Base-by-base conservation (phyloP, 495 filamentous ascomycete species). In the Daldinia vernicosa region DNA sequence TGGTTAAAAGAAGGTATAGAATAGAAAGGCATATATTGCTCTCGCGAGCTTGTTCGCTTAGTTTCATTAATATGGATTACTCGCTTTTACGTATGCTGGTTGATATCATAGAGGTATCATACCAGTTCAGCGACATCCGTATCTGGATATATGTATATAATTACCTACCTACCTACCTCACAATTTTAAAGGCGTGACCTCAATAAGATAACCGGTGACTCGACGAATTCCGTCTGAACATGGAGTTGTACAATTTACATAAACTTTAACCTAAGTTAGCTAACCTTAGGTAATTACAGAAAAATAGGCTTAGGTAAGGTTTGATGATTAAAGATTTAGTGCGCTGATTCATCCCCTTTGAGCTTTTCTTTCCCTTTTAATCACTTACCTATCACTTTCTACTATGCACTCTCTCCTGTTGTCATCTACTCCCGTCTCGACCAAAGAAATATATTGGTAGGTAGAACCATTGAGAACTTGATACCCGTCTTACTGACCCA, bases 21-120 rank as follows among this genome's bases (percentile, higher is more conserved):
- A 65, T 71, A 75, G 71, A 77, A 51, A 68, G 70, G 71, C 61
- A 57, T 69, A 51, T 28, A 45, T 15, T 53, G 70, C 70, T 73
- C 70, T 55, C 70, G 54, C 70, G 70, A 66, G 70, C 70, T 66
- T 69, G 45, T 50, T 40, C 39, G 51, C 56, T 27, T 66, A 32
- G 62, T 57, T 69, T 73, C 39, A 61, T 63, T 54, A 69, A 75
- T 52, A 64, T 60, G 64, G 27, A 50, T 40, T 66, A 19, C 26
- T 66, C 35, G 15, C 11, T 60, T 60, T 27, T 55, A 50, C 19
- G 51, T 55, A 58, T 39, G 58, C 37, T 37, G 17, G 17, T 58
- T 45, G 8, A 30, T 67, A 17, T 56, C 32, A 32, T 61, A 32
- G 6, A 51, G 6, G 30, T 39, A 40, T 40, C n/a, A 40, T 27